These are phyloP conservation scores for Candida bentonensis DNA, from an alignment of 805 yeast genomes.

Conservation along the genomic window DNA sequence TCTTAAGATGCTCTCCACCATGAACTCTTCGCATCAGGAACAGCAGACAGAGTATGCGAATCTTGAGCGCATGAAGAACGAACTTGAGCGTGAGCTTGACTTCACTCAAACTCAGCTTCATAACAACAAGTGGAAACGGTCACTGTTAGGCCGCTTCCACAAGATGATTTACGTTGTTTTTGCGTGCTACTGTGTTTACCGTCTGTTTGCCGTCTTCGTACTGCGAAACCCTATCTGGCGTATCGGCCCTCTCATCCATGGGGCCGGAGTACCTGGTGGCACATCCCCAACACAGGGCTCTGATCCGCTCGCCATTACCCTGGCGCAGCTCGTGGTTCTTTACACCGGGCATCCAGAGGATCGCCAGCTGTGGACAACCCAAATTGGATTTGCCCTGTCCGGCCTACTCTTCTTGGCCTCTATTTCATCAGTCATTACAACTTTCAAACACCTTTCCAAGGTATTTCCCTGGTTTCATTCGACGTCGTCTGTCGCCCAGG, in stretches of 20 bases:
- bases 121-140: slow-evolving; percentile 15
- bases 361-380: slow-evolving; percentile 24
- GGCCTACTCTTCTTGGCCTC: slow-evolving; percentile 25
- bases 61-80: slow-evolving; percentile 18
- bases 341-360: slow-evolving; percentile 9
- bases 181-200: slow-evolving; percentile 27
- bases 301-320: slow-evolving; percentile 15
- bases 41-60: slow-evolving; percentile 21
- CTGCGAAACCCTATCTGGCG: slow-evolving; percentile 16
- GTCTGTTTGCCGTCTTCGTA: slow-evolving; percentile 21
- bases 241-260: slow-evolving; percentile 2
- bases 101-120: slow-evolving; percentile 12
- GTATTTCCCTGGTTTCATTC: slow-evolving; percentile 10
- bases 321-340: slow-evolving; percentile 12
- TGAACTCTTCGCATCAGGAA: background rate
- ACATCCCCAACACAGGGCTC: slow-evolving; percentile 3
- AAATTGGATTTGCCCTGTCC: slow-evolving; percentile 26
- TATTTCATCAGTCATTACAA: slow-evolving; percentile 23
- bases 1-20: slow-evolving; percentile 13
- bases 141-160: slow-evolving; percentile 20
- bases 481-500: background rate
- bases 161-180: slow-evolving; percentile 18
- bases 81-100: slow-evolving; percentile 20
- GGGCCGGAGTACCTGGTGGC: background rate
- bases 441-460: slow-evolving; percentile 18